A percentile compares a stretch with the other conserved stretches of the same genome.
phyloP scores from a whole-genome alignment of 345 rosid species.

The Iberis pinnata region DNA sequence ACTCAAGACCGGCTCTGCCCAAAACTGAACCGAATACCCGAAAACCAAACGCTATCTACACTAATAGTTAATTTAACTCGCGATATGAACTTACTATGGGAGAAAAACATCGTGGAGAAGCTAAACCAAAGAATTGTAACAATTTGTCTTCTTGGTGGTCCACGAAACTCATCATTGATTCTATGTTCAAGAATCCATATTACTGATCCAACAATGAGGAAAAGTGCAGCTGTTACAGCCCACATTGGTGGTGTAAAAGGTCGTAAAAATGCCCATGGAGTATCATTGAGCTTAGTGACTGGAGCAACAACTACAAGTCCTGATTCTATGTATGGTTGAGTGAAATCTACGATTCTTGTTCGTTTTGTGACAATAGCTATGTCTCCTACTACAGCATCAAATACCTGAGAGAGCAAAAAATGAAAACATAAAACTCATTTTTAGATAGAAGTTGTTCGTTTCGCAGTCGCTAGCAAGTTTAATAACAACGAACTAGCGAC shows the following conservation, averaged over 20 bases:
- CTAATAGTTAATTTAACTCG: background rate
- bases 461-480: no score
- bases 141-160: slow-evolving; percentile 68
- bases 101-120: slow-evolving; percentile 81
- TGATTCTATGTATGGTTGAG: slow-evolving; percentile 81
- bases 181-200: slow-evolving; percentile 94
- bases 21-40: no score
- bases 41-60: no score
- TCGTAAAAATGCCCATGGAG: slow-evolving; percentile 67
- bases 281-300: slow-evolving; percentile 53
- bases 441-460: no score
- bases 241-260: slow-evolving; percentile 83
- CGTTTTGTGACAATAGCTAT: slow-evolving; percentile 67
- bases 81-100: slow-evolving; percentile 61
- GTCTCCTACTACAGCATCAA: slow-evolving; percentile 82
- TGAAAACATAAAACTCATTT: no score
- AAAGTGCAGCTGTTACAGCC: slow-evolving; percentile 64
- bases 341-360: slow-evolving; percentile 68
- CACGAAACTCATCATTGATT: slow-evolving; percentile 78
- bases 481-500: no score
- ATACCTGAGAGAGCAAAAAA: slow-evolving; percentile 40
- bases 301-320: slow-evolving; percentile 91
- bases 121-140: slow-evolving; percentile 74
- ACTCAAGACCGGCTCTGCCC: no score
- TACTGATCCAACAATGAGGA: slow-evolving; percentile 68